phyloP scores from a whole-genome alignment of 805 yeast species.

The Cyberlindnera maritima region DNA sequence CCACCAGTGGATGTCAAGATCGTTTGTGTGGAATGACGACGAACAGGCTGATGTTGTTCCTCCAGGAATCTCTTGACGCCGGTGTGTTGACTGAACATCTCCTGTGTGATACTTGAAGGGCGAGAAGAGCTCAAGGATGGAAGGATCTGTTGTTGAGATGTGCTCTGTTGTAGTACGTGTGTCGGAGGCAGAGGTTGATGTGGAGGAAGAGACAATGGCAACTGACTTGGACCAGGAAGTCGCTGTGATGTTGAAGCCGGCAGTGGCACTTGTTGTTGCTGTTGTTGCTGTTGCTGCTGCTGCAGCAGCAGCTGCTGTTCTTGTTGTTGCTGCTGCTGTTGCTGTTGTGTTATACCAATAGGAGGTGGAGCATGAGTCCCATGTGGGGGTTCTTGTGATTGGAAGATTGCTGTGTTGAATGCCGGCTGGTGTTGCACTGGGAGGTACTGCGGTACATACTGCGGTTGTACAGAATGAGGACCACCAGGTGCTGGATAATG shows the following conservation, averaged over 20 bases:
- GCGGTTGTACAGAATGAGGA: not conserved
- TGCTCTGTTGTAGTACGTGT: slow-evolving; percentile 7
- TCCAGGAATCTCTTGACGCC: slow-evolving; percentile 29
- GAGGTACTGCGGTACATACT: slow-evolving; percentile 7
- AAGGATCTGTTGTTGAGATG: slow-evolving; percentile 13
- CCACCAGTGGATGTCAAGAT: slow-evolving; percentile 24
- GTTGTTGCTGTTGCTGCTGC: no score
- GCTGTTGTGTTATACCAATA: slow-evolving; percentile 2
- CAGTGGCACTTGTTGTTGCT: slow-evolving; percentile 6
- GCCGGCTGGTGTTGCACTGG: slow-evolving; percentile 14
- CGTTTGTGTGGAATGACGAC: slow-evolving; percentile 30
- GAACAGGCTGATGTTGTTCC: slow-evolving; percentile 26
- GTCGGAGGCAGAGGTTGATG: slow-evolving; percentile 7
- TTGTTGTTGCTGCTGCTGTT: no score
- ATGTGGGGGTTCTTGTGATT: slow-evolving; percentile 5
- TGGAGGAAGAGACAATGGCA: slow-evolving; percentile 5
- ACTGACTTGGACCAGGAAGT: not conserved
- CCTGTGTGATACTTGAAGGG: slow-evolving; percentile 26
- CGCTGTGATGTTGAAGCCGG: slow-evolving; percentile 14
- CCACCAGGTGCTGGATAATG: slow-evolving; percentile 1
- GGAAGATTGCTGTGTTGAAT: slow-evolving; percentile 22
- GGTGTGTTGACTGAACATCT: slow-evolving; percentile 24
- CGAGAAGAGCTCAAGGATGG: slow-evolving; percentile 19
- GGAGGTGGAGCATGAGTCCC: not conserved
- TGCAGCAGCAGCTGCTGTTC: no score